Evolutionary conservation across 495 filamentous ascomycete species (phyloP).

Genomic region (Elaphomyces granulatus): DNA sequence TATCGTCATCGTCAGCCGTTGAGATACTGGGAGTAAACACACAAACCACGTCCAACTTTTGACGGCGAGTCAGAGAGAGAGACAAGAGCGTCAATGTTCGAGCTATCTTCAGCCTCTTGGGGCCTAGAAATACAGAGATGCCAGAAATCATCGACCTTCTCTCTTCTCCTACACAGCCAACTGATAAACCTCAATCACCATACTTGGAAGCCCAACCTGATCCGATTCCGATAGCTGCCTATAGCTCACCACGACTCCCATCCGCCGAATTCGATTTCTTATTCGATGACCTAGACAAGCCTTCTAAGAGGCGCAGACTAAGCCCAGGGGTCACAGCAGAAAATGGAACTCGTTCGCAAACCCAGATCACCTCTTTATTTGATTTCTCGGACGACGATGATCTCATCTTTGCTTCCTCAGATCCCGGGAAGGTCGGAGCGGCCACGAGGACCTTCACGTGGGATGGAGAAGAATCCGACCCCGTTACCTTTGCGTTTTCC

Average conservation of each 20-base stretch:
- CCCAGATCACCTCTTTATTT: constrained; percentile 11
- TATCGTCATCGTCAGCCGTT: too few relatives aligned
- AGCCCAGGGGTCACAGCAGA: constrained; percentile 9
- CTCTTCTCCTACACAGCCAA: too few relatives aligned
- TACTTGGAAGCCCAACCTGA: too few relatives aligned
- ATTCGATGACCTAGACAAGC: constrained; percentile 23
- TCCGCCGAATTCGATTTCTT: constrained; percentile 43
- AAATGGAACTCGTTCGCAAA: background rate
- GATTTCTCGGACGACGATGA: constrained; percentile 24
- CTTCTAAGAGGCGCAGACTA: constrained; percentile 28
- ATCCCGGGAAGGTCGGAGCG: constrained; percentile 10
- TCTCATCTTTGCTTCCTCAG: constrained; percentile 3
- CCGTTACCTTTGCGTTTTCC: constrained; percentile 41
- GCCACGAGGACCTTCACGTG: constrained; percentile 5
- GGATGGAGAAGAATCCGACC: constrained; percentile 30
- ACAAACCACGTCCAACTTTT: too few relatives aligned
- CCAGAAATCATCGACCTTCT: constrained; percentile 30
- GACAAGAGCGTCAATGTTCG: too few relatives aligned
- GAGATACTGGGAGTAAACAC: too few relatives aligned
- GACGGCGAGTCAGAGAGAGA: too few relatives aligned
- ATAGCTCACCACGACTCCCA: constrained; percentile 15
- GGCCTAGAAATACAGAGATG: too few relatives aligned
- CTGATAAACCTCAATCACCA: too few relatives aligned
- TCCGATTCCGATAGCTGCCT: background rate
- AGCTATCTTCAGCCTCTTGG: too few relatives aligned